A percentile compares a stretch with the other conserved stretches of the same genome.
Conservation (phyloP, 148 eudicot species). For the Rhododendron mucronatum region DNA sequence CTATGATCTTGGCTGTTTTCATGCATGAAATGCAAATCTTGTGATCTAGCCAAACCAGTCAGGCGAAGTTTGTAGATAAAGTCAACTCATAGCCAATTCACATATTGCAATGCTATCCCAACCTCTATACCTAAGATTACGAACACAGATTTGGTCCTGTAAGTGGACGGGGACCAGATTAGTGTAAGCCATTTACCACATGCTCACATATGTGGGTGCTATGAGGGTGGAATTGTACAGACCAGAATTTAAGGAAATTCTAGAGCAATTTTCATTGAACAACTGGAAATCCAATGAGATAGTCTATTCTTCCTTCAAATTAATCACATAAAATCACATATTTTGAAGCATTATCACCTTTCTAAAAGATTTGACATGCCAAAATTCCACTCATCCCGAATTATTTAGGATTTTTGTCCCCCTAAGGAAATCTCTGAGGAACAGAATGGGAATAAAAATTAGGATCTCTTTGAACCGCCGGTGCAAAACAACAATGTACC, state of each 20-base stretch:
- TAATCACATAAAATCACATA: not conserved
- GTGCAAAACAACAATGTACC: not conserved
- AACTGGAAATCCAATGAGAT: not conserved
- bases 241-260: not conserved
- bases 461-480: no score
- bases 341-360: not conserved
- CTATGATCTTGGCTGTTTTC: not conserved
- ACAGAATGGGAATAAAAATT: no score
- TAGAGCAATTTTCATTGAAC: not conserved
- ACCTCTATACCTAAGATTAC: no score
- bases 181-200: no score
- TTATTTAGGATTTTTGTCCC: no score
- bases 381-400: not conserved
- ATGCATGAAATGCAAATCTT: not conserved
- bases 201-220: no score
- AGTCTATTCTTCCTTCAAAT: not conserved
- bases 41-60: not conserved
- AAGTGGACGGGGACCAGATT: no score
- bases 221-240: no score
- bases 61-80: no score
- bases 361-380: not conserved
- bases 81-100: no score
- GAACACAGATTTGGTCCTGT: no score
- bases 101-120: no score
- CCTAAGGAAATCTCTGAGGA: not conserved